Base-by-base conservation (phyloP, 306 rosid species). In the Corylus americana region DNA sequence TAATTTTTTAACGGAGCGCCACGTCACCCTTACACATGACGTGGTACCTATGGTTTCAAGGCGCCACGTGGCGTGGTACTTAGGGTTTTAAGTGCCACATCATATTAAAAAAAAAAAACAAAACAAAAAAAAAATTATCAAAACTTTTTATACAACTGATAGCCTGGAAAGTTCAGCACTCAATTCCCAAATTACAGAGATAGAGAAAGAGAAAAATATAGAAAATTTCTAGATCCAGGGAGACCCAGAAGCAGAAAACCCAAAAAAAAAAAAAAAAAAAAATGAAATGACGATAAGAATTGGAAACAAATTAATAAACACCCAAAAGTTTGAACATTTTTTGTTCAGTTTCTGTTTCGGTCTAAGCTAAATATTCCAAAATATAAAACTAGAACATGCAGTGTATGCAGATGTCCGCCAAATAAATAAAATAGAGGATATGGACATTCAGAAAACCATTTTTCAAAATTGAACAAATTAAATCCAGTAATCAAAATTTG, bases 91-190 rank as follows among this genome's bases (percentile, higher is more conserved):
- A 0, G 25, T 22, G 25, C 25, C 25, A 22, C 25, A 22, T 22
- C 25, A 22, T 22, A 22, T 22, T 22, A 22, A 22, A 22, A 22
- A 22, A 0, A 22, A 22, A 22, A 22, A 22, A 22, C 22, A 22
- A 22, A 22, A 22, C 22, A 22, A 22, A 22, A 22, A 22, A 22
- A 22, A 22, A 22, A 22, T 22, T 25, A 70, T 51, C 13, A 22
- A 78, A 54, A 66, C 53, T 29, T 73, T 74, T 39, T 8, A 17
- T 39, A n/a, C 51, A 67, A 58, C 78, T 80, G 71, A 73, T 47
- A 12, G 68, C 75, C 68, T 35, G 76, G 57, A 71, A 49, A 80
- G 62, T 55, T 64, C 74, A 77, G 72, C 77, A 66, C 78, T 22
- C 25, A 22, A 22, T 22, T 22, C 25, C 25, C 25, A 22, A 22